Base-by-base conservation (phyloP, 345 rosid genomes). In the Brassica nigra region DNA sequence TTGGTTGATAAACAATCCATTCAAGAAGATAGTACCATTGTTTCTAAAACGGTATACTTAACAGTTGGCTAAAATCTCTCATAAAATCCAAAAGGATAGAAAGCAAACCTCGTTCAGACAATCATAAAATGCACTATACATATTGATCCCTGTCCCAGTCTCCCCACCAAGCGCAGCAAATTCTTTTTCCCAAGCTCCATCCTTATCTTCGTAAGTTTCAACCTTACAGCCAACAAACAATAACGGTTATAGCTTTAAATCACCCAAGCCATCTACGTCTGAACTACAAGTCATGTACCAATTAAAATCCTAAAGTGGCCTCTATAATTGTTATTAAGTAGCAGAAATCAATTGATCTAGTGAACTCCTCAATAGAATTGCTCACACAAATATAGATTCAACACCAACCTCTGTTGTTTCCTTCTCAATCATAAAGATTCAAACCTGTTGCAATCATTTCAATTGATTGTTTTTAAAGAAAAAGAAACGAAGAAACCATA, bases 91-190 rank as follows among this genome's bases (percentile, higher is more conserved):
- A 39, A 30, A 34, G 8, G 6, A 9, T 15, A 59, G 20, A 5
- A 29, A 62, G 4, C 23, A 67, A 76, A 96, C 98, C 97, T 96
- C 99, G 78, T 92, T 96, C 77, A 96, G 75, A 70, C 97, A 88
- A 83, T 96, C 98, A 75, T 96, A 93, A 80, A 93, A 96, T 1
- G 92, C 93, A 76, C 92, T 89, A 47, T 85, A 93, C 37, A 90
- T 92, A 67, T 90, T 93, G 6, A 86, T 85, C 76, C 98, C 97
- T 0, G 86, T 75, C 0, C 89, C 93, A 14, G 93, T 87, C 78
- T 85, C 91, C 47, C 97, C 99, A 66, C 97, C 99, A 57, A 96
- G 97, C 70, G 92, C 97, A 1, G 92, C 94, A 75, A 92, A 90
- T 86, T 96, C 99, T 30, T 92, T 97, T 70, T 89, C 95, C 86